These are phyloP conservation scores for Cladosporium cucumerinum DNA, from an alignment of 2,329 filamentous ascomycete species.

Conservation along the genomic window DNA sequence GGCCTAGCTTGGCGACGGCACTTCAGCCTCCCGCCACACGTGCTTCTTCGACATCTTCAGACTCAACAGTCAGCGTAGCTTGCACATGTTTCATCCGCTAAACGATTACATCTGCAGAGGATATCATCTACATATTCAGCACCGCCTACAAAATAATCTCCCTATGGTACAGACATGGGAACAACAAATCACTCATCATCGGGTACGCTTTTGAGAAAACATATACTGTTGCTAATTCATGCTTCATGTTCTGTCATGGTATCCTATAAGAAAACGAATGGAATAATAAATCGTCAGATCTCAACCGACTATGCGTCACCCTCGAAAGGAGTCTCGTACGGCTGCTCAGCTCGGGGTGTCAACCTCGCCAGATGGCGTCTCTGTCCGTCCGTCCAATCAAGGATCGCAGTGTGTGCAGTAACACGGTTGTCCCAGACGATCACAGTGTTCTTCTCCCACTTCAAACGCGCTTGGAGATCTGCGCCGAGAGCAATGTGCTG, in stretches of 20 bases:
- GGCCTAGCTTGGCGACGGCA: background rate
- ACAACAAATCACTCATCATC: background rate
- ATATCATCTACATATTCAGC: no score
- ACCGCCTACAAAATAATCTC: background rate
- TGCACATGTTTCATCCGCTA: background rate
- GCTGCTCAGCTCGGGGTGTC: constrained; percentile 76
- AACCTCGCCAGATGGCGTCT: constrained; percentile 76
- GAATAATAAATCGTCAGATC: background rate
- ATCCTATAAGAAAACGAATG: background rate
- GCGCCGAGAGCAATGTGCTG: constrained; percentile 69
- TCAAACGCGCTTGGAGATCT: constrained; percentile 70
- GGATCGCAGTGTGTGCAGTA: constrained; percentile 71
- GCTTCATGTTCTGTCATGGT: constrained; percentile 5
- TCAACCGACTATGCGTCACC: constrained; percentile 17
- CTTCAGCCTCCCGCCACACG: background rate
- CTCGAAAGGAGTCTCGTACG: constrained; percentile 61
- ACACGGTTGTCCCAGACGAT: constrained; percentile 86
- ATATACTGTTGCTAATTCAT: constrained; percentile 3
- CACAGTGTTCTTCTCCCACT: constrained; percentile 76
- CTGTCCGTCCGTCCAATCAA: constrained; percentile 79
- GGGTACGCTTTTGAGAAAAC: background rate
- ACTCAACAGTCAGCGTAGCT: background rate
- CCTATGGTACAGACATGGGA: background rate
- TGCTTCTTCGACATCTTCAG: background rate
- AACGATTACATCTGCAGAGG: background rate